Evolutionary conservation across 139 green algal species (phyloP), one percentile per base, ranked within the genome.

Genomic region (Coelastrella sp.): DNA sequence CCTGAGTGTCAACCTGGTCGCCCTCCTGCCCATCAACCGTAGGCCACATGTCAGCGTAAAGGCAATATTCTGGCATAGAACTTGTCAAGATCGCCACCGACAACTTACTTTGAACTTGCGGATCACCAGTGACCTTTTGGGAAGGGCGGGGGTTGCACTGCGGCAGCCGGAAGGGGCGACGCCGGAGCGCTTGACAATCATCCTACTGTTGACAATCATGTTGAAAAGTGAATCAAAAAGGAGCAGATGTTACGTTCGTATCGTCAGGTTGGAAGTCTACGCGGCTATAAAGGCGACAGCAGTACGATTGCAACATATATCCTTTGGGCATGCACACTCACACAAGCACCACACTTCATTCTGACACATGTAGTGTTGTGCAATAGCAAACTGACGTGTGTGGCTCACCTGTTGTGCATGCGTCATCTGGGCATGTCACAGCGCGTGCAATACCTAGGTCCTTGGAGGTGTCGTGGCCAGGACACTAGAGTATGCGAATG

Each of bases 1-100:
- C 58, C 11, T 25, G 22, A 17, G 85, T 89, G 72, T 89, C 85
- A n/a, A 78, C 85, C 72, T 89, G 85, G 61, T 89, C 85, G 6
- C 85, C 85, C 85, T 89, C 85, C 85, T 82, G 7, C 27, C 68
- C n/a, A 68, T 9, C 7, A n/a, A 24, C n/a, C 7, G 79, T 9
- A 49, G 1, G 25, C 10, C 74, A 81, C 10, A 8, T 63, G 7
- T 20, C 20, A 6, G 14, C 22, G 78, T 66, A 83, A 65, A 56
- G 78, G 7, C n/a, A 12, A 25, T 25, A 7, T 11, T 27, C 60
- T 19, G 9, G 19, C 56, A 85, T 57, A 27, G n/a, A 8, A 14
- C 17, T 0, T 24, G n/a, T 19, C 7, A 49, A 70, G 1, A 0
- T 0, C 60, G 49, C 56, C 78, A 63, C 9, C n/a, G 79, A 25